Evolutionary conservation across 495 filamentous ascomycete species (phyloP).

Genomic region (Hyaloscypha hepaticicola): DNA sequence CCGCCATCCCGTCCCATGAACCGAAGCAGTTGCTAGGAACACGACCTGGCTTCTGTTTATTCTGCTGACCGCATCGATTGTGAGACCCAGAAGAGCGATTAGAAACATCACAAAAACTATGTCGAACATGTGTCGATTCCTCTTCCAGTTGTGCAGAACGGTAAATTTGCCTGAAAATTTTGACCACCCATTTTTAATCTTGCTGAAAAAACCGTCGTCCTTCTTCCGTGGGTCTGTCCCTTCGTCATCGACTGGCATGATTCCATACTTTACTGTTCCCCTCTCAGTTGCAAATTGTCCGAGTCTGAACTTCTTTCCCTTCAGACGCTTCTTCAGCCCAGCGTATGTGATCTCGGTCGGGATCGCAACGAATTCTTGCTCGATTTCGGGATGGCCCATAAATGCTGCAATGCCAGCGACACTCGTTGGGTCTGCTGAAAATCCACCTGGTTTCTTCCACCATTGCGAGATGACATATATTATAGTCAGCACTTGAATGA

Average conservation of each 20-base stretch:
- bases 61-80: slow-evolving; percentile 1
- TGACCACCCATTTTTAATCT: background rate
- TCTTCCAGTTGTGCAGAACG: slow-evolving; percentile 24
- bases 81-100: slow-evolving; percentile 9
- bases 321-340: slow-evolving; percentile 24
- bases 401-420: slow-evolving; percentile 34
- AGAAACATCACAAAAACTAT: slow-evolving; percentile 12
- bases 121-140: slow-evolving; percentile 22
- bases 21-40: slow-evolving; percentile 17
- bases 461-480: slow-evolving; percentile 9
- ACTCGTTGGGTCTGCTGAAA: slow-evolving; percentile 28
- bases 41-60: slow-evolving; percentile 14
- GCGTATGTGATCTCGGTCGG: slow-evolving; percentile 26
- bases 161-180: slow-evolving; percentile 9
- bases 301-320: slow-evolving; percentile 28
- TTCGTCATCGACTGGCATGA: slow-evolving; percentile 28
- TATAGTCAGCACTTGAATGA: slow-evolving; percentile 15
- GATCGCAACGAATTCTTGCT: slow-evolving; percentile 25
- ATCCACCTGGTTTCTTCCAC: slow-evolving; percentile 15
- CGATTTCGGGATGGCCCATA: slow-evolving; percentile 36
- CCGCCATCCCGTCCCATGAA: slow-evolving; percentile 14
- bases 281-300: slow-evolving; percentile 25
- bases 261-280: slow-evolving; percentile 29
- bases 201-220: slow-evolving; percentile 6
- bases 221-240: slow-evolving; percentile 3